Evolutionary conservation across 2,329 filamentous ascomycete genomes (phyloP), one percentile per base, ranked within the genome.

Genomic region (Penicillium sumatraense): DNA sequence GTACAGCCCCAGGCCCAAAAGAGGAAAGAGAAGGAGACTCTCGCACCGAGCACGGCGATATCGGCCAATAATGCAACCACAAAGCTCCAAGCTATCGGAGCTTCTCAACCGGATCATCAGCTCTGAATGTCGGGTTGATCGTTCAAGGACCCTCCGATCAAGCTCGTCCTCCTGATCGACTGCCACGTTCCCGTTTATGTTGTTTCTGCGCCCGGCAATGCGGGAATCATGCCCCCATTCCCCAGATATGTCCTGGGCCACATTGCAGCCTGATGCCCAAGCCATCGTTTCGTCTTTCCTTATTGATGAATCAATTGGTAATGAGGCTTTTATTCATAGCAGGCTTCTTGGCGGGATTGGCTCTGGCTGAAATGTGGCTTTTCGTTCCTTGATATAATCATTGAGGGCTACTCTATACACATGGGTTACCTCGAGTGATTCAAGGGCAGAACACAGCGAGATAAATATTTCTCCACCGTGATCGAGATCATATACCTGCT

Each of bases 21-120:
- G 33, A 27, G 56, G 60, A 57, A 62, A 49, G 56, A 59, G 31
- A 41, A 59, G 24, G 58, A 59, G 58, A 59, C 27, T 5, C 16
- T 20, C 21, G 11, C 29, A 36, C 58, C 58, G 50, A 54, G 44
- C 42, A 38, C 60, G 60, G 60, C 58, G 60, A 53, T 27, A 6
- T 18, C 45, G 44, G 24, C 60, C 60, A 62, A 62, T 62, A 20
- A 50, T 16, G n/a, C n/a, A 11, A 16, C 6, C 8, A n/a, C 20
- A 31, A 8, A 16, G 7, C 35, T 26, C 13, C 35, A 10, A 29
- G 23, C 20, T 49, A 16, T 54, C 46, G 36, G 50, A 44, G 13
- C 16, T 29, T 1, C 48, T 14, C 13, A 18, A 20, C 33, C 36
- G 40, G 46, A 53, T 29, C 24, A 13, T 31, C 42, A 46, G 16